phyloP scores from a whole-genome alignment of 768 basidiomycete species.

The Galerina marginata region DNA sequence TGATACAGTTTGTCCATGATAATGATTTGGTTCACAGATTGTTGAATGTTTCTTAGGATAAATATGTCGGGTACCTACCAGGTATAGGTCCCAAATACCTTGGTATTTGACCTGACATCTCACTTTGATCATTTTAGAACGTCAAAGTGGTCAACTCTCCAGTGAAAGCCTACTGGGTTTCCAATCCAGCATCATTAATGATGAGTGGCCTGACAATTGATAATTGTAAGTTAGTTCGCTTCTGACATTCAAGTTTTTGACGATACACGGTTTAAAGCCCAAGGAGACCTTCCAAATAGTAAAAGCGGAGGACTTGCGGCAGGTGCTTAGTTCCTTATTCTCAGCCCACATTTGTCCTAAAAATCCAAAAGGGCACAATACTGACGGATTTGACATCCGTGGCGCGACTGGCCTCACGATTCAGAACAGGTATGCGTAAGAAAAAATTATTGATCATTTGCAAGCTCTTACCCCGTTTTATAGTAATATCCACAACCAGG shows the following conservation, averaged over 20 bases:
- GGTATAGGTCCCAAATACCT: constrained; percentile 20
- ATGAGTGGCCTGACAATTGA: constrained; percentile 58
- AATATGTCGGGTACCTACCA: constrained; percentile 42
- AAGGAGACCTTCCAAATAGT: constrained; percentile 56
- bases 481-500: constrained; percentile 42
- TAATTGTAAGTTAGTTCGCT: constrained; percentile 48
- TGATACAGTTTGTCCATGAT: constrained; percentile 42
- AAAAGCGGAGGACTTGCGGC: constrained; percentile 55
- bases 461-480: not conserved
- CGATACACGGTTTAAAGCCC: constrained; percentile 37
- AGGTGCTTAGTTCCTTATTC: constrained; percentile 18
- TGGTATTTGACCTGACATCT: not conserved
- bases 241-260: not conserved
- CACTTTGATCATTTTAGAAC: constrained; percentile 25
- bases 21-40: no score
- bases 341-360: not conserved
- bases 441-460: no score
- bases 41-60: constrained; percentile 30
- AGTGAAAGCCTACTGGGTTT: constrained; percentile 42
- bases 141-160: constrained; percentile 49
- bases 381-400: constrained; percentile 55
- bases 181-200: constrained; percentile 42
- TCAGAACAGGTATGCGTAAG: constrained; percentile 40
- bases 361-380: constrained; percentile 43
- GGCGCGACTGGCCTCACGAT: constrained; percentile 42